These are phyloP conservation scores for Immersiella caudata DNA, from an alignment of 495 filamentous ascomycete species.

Conservation along the genomic window DNA sequence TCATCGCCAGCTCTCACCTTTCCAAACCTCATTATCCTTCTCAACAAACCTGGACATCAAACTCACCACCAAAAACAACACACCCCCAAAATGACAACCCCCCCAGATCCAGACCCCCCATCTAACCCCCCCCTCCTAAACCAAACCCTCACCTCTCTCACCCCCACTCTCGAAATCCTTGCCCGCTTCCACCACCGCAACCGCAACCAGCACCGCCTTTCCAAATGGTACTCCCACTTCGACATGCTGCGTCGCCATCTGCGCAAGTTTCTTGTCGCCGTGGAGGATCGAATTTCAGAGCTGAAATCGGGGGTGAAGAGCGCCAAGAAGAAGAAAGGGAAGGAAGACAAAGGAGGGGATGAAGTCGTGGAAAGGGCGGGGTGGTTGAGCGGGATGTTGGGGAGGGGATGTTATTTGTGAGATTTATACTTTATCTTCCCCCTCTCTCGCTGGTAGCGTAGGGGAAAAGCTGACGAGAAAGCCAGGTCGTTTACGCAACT, in stretches of 20 bases:
- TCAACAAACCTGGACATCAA: too few relatives aligned
- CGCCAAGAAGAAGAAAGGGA: conserved; percentile 16
- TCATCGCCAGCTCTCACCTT: too few relatives aligned
- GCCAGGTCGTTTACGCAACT: conserved; percentile 67
- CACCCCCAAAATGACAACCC: background rate
- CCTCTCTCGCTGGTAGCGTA: background rate
- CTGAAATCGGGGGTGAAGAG: conserved; percentile 20
- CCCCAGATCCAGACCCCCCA: background rate
- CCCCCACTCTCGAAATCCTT: conserved; percentile 48
- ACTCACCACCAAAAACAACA: background rate
- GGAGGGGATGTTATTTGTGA: conserved; percentile 42
- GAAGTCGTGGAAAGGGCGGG: conserved; percentile 23
- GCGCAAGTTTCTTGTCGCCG: conserved; percentile 50
- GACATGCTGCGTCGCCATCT: conserved; percentile 66
- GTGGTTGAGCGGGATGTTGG: conserved; percentile 25
- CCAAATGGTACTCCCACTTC: conserved; percentile 75
- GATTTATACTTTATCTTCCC: conserved; percentile 17
- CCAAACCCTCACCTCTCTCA: conserved; percentile 21
- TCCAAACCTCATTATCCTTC: too few relatives aligned
- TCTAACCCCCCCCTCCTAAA: background rate
- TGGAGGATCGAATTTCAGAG: conserved; percentile 32
- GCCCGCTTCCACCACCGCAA: conserved; percentile 74
- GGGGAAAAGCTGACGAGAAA: background rate
- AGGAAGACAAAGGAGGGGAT: conserved; percentile 14
- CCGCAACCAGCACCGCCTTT: conserved; percentile 74